Evolutionary conservation across 2,329 filamentous ascomycete genomes (phyloP).

Genomic region (Pestalotiopsis sp.): DNA sequence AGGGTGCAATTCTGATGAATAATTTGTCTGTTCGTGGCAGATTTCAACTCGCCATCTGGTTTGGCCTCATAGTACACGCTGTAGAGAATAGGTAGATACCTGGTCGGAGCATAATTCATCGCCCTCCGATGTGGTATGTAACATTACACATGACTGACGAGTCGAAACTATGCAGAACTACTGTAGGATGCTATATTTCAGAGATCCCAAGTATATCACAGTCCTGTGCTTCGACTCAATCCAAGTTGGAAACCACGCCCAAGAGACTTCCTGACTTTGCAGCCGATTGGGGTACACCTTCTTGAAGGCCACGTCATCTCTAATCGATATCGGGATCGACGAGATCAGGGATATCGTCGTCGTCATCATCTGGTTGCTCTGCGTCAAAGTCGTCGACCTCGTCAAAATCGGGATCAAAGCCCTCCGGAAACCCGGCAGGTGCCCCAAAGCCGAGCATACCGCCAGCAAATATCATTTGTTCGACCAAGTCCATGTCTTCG

Average conservation of each 20-base stretch:
- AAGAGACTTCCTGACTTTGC: too few species aligned
- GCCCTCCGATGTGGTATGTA: too few species aligned
- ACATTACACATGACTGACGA: too few species aligned
- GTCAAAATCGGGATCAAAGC: background rate
- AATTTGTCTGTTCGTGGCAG: background rate
- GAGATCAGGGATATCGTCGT: background rate
- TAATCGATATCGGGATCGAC: background rate
- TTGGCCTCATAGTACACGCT: background rate
- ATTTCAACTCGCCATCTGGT: background rate
- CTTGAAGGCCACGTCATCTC: background rate
- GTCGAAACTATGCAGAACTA: too few species aligned
- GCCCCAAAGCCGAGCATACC: background rate
- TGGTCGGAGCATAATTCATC: background rate
- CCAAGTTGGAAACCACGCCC: too few species aligned
- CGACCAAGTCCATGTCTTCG: background rate
- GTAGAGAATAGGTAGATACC: background rate
- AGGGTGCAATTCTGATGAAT: conserved; percentile 32
- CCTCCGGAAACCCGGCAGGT: background rate
- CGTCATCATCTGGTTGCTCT: background rate
- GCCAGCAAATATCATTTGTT: background rate
- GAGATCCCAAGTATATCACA: too few species aligned
- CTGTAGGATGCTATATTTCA: too few species aligned
- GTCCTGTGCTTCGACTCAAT: too few species aligned
- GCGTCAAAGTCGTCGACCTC: background rate
- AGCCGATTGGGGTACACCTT: too few species aligned